A percentile compares a stretch with the other conserved stretches of the same genome.
These are phyloP conservation scores for Gyromitra esculenta DNA, from an alignment of 2,329 filamentous ascomycete genomes.

Conservation along the genomic window DNA sequence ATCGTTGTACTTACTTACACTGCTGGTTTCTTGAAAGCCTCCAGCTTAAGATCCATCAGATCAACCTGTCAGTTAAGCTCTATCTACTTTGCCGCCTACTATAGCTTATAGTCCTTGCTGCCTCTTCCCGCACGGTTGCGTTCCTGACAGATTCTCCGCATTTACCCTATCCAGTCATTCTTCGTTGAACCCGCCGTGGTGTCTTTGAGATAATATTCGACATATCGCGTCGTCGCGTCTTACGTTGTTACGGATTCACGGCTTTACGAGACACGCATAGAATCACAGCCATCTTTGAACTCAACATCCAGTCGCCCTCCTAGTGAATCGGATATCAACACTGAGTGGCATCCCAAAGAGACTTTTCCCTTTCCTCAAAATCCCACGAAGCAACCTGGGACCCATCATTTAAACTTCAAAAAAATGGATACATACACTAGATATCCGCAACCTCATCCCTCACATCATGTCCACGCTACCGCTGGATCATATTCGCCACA, in stretches of 20 bases:
- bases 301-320: conserved; percentile 39
- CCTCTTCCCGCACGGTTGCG: conserved; percentile 54
- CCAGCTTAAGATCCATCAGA: conserved; percentile 52
- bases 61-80: conserved; percentile 54
- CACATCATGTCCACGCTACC: conserved; percentile 54
- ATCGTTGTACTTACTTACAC: conserved; percentile 44
- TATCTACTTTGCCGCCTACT: conserved; percentile 54
- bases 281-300: conserved; percentile 42
- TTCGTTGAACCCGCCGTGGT: conserved; percentile 46
- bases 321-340: conserved; percentile 47
- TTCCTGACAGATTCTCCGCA: conserved; percentile 56
- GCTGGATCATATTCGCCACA: conserved; percentile 50
- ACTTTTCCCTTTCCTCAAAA: conserved; percentile 33
- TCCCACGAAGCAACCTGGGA: conserved; percentile 37
- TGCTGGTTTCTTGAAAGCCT: conserved; percentile 47
- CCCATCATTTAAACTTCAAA: conserved; percentile 38
- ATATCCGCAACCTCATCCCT: conserved; percentile 48
- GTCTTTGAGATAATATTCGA: conserved; percentile 53
- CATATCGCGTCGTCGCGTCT: conserved; percentile 54
- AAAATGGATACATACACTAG: conserved; percentile 53
- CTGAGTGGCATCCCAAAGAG: conserved; percentile 44
- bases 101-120: conserved; percentile 55
- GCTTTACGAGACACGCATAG: conserved; percentile 51
- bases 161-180: conserved; percentile 54
- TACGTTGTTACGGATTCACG: conserved; percentile 53